Evolutionary conservation across 1,284 basidiomycete species (phyloP), one percentile per base, ranked within the genome.

Genomic region (Ganoderma lucidum): DNA sequence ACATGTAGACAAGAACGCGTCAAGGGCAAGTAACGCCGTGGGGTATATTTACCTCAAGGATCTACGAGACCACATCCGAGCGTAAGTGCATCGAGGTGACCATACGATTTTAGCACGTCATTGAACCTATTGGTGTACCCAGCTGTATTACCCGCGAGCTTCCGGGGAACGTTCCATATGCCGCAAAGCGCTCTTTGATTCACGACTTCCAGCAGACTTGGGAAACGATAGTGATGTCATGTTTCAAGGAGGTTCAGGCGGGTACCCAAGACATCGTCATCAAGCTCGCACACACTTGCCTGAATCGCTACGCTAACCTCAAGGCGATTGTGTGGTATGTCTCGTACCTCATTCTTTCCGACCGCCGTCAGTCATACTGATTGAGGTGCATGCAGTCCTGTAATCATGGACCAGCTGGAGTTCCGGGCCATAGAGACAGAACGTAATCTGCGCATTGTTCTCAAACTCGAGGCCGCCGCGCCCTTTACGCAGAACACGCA

Each of bases 81-180:
- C 23, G 48, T 30, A 28, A 53, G 48, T 28, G 48, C 12, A 28
- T 53, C n/a, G 10, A 30, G 48, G 2, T 53, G 23, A 0, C 23
- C 48, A 15, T 28, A 12, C 5, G 48, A 28, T 53, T 53, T 51
- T n/a, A n/a, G n/a, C 23, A 14, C 48, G 9, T 23, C 48, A 3
- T 12, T 28, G 23, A 53, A 14, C 48, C 28, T 6, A n/a, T 1
- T 9, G 8, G 2, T 62, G 39, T 23, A n/a, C 28, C 3, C 63
- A 88, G 87, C 0, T 82, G 82, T 30, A 80, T 81, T 9, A 80
- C 79, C 2, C 88, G 87, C 83, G 87, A 89, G 63, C 81, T 89
- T 6, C 87, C 86, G 0, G 80, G 81, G 9, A 83, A 87, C 58
- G 79, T 87, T 32, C 87, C 87, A 0, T 88, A 84, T 60, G 82